phyloP scores from a whole-genome alignment of 176 grass and related monocot species.

The Pontederia paniculata region DNA sequence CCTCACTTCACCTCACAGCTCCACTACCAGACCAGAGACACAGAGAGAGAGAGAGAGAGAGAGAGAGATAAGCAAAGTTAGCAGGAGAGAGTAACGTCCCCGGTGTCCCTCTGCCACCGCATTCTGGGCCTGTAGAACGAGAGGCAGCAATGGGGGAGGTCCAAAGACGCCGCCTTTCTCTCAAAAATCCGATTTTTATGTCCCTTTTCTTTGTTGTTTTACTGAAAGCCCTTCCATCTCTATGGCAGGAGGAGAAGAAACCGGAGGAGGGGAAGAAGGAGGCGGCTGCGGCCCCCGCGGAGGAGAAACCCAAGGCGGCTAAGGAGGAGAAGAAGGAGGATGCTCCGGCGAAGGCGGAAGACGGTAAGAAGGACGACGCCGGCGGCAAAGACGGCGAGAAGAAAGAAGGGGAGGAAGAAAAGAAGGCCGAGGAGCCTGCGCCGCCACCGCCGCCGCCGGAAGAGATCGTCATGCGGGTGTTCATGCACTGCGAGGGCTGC shows the following conservation, averaged over 20 bases:
- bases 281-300: constrained; percentile 20
- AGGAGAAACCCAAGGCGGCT: constrained; percentile 30
- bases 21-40: too few species aligned
- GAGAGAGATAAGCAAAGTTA: neutral
- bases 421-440: constrained; percentile 7
- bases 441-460: constrained; percentile 52
- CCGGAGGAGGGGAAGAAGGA: constrained; percentile 15
- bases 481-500: constrained; percentile 98
- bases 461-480: constrained; percentile 89
- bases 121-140: neutral
- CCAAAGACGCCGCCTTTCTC: neutral
- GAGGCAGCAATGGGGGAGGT: constrained; percentile 1
- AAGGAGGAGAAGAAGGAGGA: constrained; percentile 29
- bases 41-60: neutral
- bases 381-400: constrained; percentile 2
- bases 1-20: neutral
- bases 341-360: constrained; percentile 19
- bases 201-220: neutral
- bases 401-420: constrained; percentile 16
- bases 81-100: neutral
- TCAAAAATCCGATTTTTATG: neutral
- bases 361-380: constrained; percentile 2
- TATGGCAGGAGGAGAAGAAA: constrained; percentile 41
- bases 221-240: neutral
- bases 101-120: neutral